Conservation (phyloP, 805 yeast species). For the Metschnikowia cerradonensis region DNA sequence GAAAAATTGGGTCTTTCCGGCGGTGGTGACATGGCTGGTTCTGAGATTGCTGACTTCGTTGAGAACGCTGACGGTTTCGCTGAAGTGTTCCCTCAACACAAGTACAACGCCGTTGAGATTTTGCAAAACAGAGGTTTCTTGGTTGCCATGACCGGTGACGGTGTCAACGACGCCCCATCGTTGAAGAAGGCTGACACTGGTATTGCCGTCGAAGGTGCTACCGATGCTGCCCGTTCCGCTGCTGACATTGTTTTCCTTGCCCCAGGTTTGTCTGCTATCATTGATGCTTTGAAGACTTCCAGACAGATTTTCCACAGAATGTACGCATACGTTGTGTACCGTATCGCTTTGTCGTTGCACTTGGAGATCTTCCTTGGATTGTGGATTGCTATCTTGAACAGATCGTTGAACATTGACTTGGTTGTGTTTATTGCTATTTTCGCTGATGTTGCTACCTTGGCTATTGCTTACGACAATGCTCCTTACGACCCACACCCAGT, state of each 20-base stretch:
- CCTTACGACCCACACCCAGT: slow-evolving; percentile 91
- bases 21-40: slow-evolving; percentile 93
- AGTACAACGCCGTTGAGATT: slow-evolving; percentile 92
- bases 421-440: slow-evolving; percentile 95
- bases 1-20: slow-evolving; percentile 94
- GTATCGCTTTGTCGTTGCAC: slow-evolving; percentile 93
- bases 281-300: slow-evolving; percentile 88
- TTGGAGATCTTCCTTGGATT: slow-evolving; percentile 92
- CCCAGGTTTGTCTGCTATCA: slow-evolving; percentile 92
- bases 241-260: slow-evolving; percentile 92
- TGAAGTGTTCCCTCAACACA: slow-evolving; percentile 98
- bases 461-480: slow-evolving; percentile 97
- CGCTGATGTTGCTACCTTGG: slow-evolving; percentile 95
- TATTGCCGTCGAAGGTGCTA: slow-evolving; percentile 98
- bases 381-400: slow-evolving; percentile 93
- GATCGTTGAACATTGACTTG: slow-evolving; percentile 81
- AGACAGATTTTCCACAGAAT: slow-evolving; percentile 97
- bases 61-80: slow-evolving; percentile 97
- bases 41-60: slow-evolving; percentile 95
- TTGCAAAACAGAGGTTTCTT: slow-evolving; percentile 93
- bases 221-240: slow-evolving; percentile 96
- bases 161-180: slow-evolving; percentile 98
- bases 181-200: slow-evolving; percentile 85
- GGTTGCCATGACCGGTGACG: slow-evolving; percentile 99
- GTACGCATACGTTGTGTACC: slow-evolving; percentile 97